Evolutionary conservation across 768 basidiomycete genomes (phyloP).

Genomic region (Tephrocybe sp.): DNA sequence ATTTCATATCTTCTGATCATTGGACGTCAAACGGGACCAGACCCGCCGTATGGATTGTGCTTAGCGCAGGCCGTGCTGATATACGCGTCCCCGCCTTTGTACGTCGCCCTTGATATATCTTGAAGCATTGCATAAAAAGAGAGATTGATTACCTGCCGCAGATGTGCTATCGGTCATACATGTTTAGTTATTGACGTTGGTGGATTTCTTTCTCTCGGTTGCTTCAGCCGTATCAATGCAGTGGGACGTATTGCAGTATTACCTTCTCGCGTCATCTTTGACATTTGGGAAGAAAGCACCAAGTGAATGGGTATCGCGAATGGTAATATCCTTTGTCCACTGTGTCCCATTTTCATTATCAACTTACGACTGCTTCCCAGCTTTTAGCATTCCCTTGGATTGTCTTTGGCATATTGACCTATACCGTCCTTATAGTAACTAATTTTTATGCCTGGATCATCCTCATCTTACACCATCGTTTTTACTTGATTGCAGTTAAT

Average conservation of each 20-base stretch:
- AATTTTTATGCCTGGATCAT: neutral
- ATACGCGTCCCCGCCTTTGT: constrained; percentile 25
- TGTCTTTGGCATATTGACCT: constrained; percentile 2
- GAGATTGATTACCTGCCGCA: too few relatives aligned
- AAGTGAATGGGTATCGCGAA: neutral
- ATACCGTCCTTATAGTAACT: constrained; percentile 6
- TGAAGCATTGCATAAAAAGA: too few relatives aligned
- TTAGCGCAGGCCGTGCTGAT: constrained; percentile 25
- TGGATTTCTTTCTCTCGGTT: neutral
- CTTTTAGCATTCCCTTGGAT: constrained; percentile 8
- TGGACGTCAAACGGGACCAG: constrained; percentile 19
- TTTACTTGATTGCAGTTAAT: neutral
- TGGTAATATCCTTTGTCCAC: neutral
- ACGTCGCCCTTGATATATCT: neutral
- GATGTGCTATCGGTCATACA: neutral
- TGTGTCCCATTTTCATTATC: neutral
- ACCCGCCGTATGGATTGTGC: constrained; percentile 22
- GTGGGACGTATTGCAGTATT: neutral
- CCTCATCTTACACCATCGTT: neutral
- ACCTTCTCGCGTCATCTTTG: neutral
- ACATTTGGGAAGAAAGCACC: neutral
- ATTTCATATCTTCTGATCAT: constrained; percentile 21
- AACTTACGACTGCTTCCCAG: constrained; percentile 3
- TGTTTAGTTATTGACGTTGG: neutral
- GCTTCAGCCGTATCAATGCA: neutral